Evolutionary conservation across 331 rosid genomes (phyloP).

Genomic region (Malus hybrid): DNA sequence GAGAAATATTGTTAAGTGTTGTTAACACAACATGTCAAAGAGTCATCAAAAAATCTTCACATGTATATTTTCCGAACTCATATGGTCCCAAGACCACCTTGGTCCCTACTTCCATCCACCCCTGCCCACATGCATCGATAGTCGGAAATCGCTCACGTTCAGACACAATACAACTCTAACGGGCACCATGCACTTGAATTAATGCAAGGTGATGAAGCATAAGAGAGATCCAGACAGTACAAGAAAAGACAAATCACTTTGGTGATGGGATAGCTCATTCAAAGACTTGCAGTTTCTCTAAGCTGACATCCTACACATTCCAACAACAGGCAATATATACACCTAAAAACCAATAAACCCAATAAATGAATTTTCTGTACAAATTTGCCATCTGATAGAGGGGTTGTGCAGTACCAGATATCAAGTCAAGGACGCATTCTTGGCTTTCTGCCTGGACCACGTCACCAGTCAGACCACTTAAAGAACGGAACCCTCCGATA

Average conservation of each 20-base stretch:
- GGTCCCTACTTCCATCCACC: too few relatives aligned
- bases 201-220: background rate
- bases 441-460: background rate
- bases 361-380: conserved; percentile 64
- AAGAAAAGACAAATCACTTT: background rate
- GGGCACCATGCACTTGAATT: background rate
- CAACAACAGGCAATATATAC: conserved; percentile 22
- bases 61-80: too few relatives aligned
- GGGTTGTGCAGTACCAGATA: conserved; percentile 29
- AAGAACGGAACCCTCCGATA: background rate
- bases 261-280: background rate
- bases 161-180: too few relatives aligned
- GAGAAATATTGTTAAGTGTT: too few relatives aligned
- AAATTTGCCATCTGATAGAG: conserved; percentile 11
- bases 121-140: too few relatives aligned
- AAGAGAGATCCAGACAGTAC: background rate
- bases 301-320: conserved; percentile 20
- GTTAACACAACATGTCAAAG: too few relatives aligned
- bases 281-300: background rate
- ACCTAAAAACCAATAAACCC: conserved; percentile 46
- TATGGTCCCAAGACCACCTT: too few relatives aligned
- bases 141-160: too few relatives aligned
- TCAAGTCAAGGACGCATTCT: conserved; percentile 11
- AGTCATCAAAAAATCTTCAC: too few relatives aligned
- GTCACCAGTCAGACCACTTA: background rate